Percentiles rank a stretch among this genome's conserved stretches.
Conservation (phyloP, 805 yeast species). For the Pichia nanzhaoensis region DNA sequence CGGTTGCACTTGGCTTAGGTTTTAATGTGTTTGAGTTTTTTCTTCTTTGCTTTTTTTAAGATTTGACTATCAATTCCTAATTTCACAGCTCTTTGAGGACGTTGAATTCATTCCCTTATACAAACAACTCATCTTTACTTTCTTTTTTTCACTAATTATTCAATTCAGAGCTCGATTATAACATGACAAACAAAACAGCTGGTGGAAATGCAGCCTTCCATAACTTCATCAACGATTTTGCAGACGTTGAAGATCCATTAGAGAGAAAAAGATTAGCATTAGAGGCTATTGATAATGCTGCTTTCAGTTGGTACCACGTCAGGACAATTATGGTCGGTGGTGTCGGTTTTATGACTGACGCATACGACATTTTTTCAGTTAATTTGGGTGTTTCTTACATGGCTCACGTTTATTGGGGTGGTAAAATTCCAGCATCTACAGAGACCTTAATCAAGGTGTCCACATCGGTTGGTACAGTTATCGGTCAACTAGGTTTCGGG, state of each 20-base stretch:
- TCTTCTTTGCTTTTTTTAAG: too few relatives aligned
- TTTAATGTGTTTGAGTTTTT: too few relatives aligned
- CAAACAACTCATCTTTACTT: too few relatives aligned
- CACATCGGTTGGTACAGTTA: constrained; percentile 89
- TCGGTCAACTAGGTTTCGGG: constrained; percentile 87
- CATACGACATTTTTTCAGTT: constrained; percentile 89
- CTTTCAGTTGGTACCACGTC: constrained; percentile 77
- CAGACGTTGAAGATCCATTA: constrained; percentile 76
- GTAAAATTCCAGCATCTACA: constrained; percentile 58
- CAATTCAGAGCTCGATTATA: not conserved
- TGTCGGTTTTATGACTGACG: constrained; percentile 90
- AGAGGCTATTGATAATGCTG: constrained; percentile 74
- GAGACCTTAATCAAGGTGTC: constrained; percentile 76
- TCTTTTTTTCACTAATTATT: too few relatives aligned
- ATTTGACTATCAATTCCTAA: too few relatives aligned
- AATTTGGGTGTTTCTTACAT: constrained; percentile 77
- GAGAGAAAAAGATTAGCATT: constrained; percentile 83
- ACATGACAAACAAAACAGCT: constrained; percentile 31
- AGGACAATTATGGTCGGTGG: constrained; percentile 86
- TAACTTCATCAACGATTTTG: constrained; percentile 71
- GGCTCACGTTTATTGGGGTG: constrained; percentile 67
- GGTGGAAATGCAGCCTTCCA: constrained; percentile 89
- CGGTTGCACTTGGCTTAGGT: too few relatives aligned
- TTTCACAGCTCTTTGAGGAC: too few relatives aligned
- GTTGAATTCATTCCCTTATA: too few relatives aligned